A percentile compares a stretch with the other conserved stretches of the same genome.
phyloP scores from a whole-genome alignment of 495 filamentous ascomycete genomes.

The Aspergillus kassunensis region DNA sequence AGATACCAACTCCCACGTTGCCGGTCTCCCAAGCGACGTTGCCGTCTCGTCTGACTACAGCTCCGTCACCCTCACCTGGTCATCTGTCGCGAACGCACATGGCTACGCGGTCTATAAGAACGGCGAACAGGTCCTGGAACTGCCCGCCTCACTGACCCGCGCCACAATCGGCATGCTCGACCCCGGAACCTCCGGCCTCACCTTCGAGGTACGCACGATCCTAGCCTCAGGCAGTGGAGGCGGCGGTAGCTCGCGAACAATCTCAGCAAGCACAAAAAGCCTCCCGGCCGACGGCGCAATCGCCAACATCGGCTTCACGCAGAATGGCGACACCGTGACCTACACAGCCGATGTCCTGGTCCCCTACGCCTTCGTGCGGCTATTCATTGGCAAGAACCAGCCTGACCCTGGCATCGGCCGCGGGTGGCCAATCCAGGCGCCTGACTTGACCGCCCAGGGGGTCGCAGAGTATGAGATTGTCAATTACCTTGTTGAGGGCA shows the following conservation, averaged over 20 bases:
- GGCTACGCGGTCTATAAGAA: neutral
- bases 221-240: neutral
- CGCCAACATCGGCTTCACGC: neutral
- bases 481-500: too few relatives aligned
- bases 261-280: neutral
- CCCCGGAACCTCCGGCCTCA: neutral
- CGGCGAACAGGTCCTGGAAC: neutral
- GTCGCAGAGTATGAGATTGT: too few relatives aligned
- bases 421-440: too few relatives aligned
- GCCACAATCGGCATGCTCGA: neutral
- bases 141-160: neutral
- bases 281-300: neutral
- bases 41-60: neutral
- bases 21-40: neutral
- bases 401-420: too few relatives aligned
- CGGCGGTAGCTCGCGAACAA: neutral
- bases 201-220: neutral
- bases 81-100: neutral
- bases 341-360: neutral
- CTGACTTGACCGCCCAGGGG: too few relatives aligned
- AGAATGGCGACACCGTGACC: neutral
- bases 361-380: neutral
- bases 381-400: too few relatives aligned
- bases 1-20: too few relatives aligned
- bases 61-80: neutral